Conservation (phyloP, 805 yeast genomes). For the Saccharomycopsis malanga region DNA sequence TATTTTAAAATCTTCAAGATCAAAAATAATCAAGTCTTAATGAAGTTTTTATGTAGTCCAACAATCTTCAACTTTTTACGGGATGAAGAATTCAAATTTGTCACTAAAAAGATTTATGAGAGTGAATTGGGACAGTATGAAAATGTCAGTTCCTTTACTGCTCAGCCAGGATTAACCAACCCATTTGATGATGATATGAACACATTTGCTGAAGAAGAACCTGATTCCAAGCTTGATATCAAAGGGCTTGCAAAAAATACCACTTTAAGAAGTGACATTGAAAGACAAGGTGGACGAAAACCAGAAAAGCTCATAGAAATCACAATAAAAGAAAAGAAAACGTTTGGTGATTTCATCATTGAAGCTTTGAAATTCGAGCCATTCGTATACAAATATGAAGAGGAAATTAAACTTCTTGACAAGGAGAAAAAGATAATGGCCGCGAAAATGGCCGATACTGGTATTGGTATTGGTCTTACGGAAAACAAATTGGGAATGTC, state of each 20-base stretch:
- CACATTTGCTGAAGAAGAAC: not conserved
- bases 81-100: conserved; percentile 16
- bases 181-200: conserved; percentile 8
- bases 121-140: conserved; percentile 14
- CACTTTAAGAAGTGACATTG: conserved; percentile 10
- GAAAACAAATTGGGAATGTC: not conserved
- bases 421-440: conserved; percentile 9
- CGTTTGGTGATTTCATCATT: conserved; percentile 14
- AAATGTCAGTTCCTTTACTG: conserved; percentile 5
- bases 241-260: conserved; percentile 8
- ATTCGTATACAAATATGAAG: conserved; percentile 17
- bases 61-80: conserved; percentile 14
- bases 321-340: conserved; percentile 17
- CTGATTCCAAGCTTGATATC: not conserved
- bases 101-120: conserved; percentile 6
- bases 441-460: not conserved
- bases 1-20: conserved; percentile 21
- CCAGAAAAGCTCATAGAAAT: conserved; percentile 14
- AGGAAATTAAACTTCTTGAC: conserved; percentile 15
- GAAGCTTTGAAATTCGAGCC: conserved; percentile 21
- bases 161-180: conserved; percentile 3
- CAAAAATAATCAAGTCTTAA: conserved; percentile 12
- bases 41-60: conserved; percentile 16
- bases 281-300: not conserved
- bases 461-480: conserved; percentile 4